Evolutionary conservation across 148 eudicot species (phyloP), one percentile per base, ranked within the genome.

Genomic region (Beta vulgaris): DNA sequence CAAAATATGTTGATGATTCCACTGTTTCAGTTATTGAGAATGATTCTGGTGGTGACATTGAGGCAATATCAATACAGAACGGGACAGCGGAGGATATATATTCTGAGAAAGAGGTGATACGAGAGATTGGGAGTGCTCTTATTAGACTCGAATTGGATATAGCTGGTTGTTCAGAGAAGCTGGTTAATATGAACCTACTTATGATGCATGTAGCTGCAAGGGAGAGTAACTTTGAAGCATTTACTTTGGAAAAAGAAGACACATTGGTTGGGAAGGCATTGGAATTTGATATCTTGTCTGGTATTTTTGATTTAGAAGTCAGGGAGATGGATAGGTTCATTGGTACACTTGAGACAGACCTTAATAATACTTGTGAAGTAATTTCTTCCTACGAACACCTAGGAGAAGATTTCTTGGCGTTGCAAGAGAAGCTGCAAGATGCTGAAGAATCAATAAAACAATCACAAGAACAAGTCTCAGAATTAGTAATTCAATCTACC

Each of bases 171-270:
- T 80, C 87, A 46, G 99, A 96, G 81, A 96, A 91, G 82, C 83
- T 93, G 78, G 85, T 82, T 75, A 96, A 92, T 83, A 85, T 96
- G 81, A 86, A 85, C 81, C 63, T 89, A 65, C 87, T 92, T 23
- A 88, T 90, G 81, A 78, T 92, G 90, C 93, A 88, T 72, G 93
- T 96, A 77, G 89, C 88, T 36, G 84, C 83, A 28, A 96, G 88
- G 73, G 99, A 91, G 83, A 83, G 79, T 79, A 93, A 92, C 74
- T 86, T 89, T 79, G 99, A 92, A 87, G 84, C 89, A 54, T 89
- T 87, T 78, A 73, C 77, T 57, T 69, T 65, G 15, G 90, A 75
- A 46, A 75, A 81, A 69, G 91, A 86, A 36, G 77, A 80, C 31
- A 37, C 28, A 28, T 51, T 42, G 57, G 80, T 81, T 68, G 77